Evolutionary conservation across 768 basidiomycete genomes (phyloP).

Genomic region (Tylopilus felleus): DNA sequence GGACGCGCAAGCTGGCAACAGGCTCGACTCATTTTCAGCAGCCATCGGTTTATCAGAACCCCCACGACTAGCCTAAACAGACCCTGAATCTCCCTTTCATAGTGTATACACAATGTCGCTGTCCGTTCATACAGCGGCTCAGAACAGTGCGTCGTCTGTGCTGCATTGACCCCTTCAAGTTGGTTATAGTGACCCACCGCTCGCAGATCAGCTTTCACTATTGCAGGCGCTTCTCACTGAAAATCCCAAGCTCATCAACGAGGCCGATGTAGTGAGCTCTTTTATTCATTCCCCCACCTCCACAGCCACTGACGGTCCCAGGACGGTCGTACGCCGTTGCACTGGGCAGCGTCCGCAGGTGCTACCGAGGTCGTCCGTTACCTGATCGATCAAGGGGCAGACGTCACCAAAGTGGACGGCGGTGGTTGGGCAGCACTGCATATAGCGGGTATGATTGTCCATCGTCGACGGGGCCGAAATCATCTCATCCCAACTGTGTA

Average conservation of each 20-base stretch:
- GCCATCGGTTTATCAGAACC: neutral
- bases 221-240: constrained; percentile 62
- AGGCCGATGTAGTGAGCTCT: constrained; percentile 54
- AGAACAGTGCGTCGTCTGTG: constrained; percentile 47
- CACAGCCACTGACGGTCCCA: constrained; percentile 22
- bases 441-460: constrained; percentile 56
- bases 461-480: neutral
- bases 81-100: neutral
- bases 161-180: neutral
- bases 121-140: constrained; percentile 62
- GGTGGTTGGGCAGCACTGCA: constrained; percentile 79
- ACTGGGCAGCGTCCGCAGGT: constrained; percentile 81
- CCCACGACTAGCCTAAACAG: neutral
- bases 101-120: constrained; percentile 34
- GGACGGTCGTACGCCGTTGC: constrained; percentile 81
- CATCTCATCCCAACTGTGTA: constrained; percentile 1
- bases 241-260: constrained; percentile 58
- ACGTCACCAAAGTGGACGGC: constrained; percentile 60
- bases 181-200: neutral
- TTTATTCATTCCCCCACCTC: neutral
- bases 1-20: constrained; percentile 12
- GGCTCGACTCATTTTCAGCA: too few relatives aligned
- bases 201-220: constrained; percentile 65
- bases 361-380: constrained; percentile 63
- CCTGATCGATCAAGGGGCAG: constrained; percentile 67